Evolutionary conservation across 495 filamentous ascomycete genomes (phyloP), one percentile per base, ranked within the genome.

Genomic region (Cairneyella variabilis): DNA sequence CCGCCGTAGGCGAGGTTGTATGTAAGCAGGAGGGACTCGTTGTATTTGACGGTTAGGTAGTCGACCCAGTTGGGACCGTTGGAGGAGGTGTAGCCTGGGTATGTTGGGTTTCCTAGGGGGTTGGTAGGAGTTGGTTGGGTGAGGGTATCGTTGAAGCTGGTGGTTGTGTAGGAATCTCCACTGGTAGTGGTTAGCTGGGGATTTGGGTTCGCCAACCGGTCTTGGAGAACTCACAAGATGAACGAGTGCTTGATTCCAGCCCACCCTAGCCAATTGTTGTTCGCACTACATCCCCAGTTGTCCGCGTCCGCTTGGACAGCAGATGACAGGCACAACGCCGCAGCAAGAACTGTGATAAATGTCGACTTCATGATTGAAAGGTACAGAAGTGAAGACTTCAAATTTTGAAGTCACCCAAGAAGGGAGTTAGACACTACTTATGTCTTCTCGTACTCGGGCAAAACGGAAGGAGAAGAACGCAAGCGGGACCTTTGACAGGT

Each of bases 31-130:
- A 11, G 46, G 20, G 55, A 58, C 12, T 66, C 66, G 21, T 79
- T 82, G 25, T 69, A 67, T 53, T 74, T 71, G 37, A 75, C 75
- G 0, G 81, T 78, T 0, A 90, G 69, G 61, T 82, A 90, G 52
- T 80, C 79, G 36, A 88, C 75, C 86, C 86, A 91, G 66, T 84
- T 85, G 10, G 77, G 72, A 11, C 80, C 79, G 54, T 82, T 83
- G 21, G 72, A 63, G 27, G 80, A 73, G 1, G 80, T 83, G 67
- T 70, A 78, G 4, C 79, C 82, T 1, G 82, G 83, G 38, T 81
- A 82, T 0, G 66, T 42, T 5, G 90, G 89, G 64, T 92, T 95
- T 21, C 89, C 89, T 53, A 93, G 72, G 0, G 89, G 88, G 63
- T 91, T 89, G 23, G 68, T 48, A 11, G 72, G 63, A 17, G 77